Evolutionary conservation across 2,329 filamentous ascomycete species (phyloP).

Genomic region (Paraconiothyrium brasiliense): DNA sequence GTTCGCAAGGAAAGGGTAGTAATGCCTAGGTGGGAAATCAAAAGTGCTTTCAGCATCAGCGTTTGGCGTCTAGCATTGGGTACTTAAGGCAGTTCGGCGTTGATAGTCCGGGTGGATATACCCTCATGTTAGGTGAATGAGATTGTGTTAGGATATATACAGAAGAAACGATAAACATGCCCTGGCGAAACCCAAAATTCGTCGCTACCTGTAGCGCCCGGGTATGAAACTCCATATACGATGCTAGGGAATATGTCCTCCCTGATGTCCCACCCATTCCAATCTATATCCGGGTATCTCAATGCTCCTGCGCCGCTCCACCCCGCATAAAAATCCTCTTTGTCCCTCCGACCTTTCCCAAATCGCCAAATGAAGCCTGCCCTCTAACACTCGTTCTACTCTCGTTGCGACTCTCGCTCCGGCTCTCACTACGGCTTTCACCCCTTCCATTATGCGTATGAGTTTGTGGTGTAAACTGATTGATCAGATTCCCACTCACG

Average conservation of each 20-base stretch:
- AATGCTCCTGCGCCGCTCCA: constrained; percentile 26
- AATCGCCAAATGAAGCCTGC: constrained; percentile 66
- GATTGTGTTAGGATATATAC: not conserved
- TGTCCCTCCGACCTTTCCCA: constrained; percentile 76
- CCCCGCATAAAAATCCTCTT: constrained; percentile 72
- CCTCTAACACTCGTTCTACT: constrained; percentile 38
- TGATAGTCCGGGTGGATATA: constrained; percentile 7
- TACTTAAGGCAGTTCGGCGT: constrained; percentile 1
- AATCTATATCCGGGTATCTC: constrained; percentile 13
- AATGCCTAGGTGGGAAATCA: not conserved
- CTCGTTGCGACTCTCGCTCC: constrained; percentile 32
- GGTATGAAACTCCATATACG: constrained; percentile 16
- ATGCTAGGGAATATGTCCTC: not conserved
- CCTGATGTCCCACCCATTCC: not conserved
- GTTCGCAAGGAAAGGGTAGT: constrained; percentile 75
- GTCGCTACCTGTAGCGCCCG: constrained; percentile 1
- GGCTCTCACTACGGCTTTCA: constrained; percentile 25
- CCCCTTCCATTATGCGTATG: constrained; percentile 27
- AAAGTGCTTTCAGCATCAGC: constrained; percentile 7
- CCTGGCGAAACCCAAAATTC: not conserved
- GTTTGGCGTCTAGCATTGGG: constrained; percentile 4
- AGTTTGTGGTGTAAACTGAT: constrained; percentile 20
- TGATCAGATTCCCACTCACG: constrained; percentile 66
- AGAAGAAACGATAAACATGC: not conserved
- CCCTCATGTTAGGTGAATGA: constrained; percentile 7